Percentiles rank a stretch among this genome's conserved stretches.
phyloP scores from a whole-genome alignment of 2,329 filamentous ascomycete species.

The Basipetospora sp. region DNA sequence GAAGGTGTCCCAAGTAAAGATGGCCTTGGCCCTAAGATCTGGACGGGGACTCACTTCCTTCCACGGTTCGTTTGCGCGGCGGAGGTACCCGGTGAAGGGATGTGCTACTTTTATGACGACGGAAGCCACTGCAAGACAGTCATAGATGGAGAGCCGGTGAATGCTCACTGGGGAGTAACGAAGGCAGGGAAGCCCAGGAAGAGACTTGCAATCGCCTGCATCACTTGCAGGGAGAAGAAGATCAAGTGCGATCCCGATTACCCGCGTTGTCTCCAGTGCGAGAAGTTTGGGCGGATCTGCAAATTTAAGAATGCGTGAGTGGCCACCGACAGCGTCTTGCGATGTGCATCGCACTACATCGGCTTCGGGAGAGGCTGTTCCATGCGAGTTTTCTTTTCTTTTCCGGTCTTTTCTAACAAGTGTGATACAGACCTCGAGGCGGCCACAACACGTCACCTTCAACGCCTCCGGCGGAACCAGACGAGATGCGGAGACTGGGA shows the following conservation, averaged over 20 bases:
- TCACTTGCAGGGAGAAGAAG: constrained; percentile 91
- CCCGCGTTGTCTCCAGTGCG: constrained; percentile 77
- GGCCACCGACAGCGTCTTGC: too few relatives aligned
- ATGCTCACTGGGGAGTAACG: constrained; percentile 84
- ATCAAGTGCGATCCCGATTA: constrained; percentile 89
- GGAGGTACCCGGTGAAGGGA: constrained; percentile 61
- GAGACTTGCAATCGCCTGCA: constrained; percentile 77
- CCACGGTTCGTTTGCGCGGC: constrained; percentile 49
- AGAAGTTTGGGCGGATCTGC: constrained; percentile 77
- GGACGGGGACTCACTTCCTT: constrained; percentile 52
- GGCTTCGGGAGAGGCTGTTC: too few relatives aligned
- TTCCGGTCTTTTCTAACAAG: neutral
- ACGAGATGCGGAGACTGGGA: constrained; percentile 25
- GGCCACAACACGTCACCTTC: constrained; percentile 43
- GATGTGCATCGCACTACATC: too few relatives aligned
- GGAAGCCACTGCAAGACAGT: constrained; percentile 67
- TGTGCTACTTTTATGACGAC: constrained; percentile 78
- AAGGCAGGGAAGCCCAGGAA: constrained; percentile 90
- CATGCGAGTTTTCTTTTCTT: neutral
- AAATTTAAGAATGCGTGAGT: constrained; percentile 76
- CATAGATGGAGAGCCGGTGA: constrained; percentile 75
- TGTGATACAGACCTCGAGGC: constrained; percentile 34
- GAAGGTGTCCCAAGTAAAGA: constrained; percentile 40
- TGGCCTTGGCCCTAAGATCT: constrained; percentile 51
- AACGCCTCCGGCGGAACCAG: constrained; percentile 35